Percentiles rank a stretch among this genome's conserved stretches.
Evolutionary conservation across 768 basidiomycete species (phyloP).

Genomic region (Fibroporia radiculosa): DNA sequence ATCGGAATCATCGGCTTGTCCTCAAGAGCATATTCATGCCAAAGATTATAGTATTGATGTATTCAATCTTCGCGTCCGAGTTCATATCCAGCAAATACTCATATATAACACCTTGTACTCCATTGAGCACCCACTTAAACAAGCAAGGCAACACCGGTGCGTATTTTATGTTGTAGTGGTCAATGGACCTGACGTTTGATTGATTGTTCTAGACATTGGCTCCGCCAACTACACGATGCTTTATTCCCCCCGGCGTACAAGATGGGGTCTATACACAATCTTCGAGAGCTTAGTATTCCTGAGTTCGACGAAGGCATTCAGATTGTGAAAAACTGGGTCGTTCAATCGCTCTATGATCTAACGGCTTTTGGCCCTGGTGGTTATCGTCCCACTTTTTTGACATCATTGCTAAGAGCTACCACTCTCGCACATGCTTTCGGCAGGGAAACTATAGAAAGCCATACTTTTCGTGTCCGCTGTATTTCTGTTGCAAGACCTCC

Average conservation of each 20-base stretch:
- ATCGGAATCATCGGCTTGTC: conserved; percentile 24
- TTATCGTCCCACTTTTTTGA: conserved; percentile 27
- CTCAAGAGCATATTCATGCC: conserved; percentile 27
- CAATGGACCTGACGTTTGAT: not conserved
- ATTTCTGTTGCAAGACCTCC: conserved; percentile 6
- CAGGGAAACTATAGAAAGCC: conserved; percentile 22
- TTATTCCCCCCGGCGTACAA: conserved; percentile 38
- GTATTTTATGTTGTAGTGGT: too few species aligned
- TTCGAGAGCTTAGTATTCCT: conserved; percentile 31
- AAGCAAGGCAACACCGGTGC: conserved; percentile 1
- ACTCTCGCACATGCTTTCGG: conserved; percentile 34
- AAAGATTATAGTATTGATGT: conserved; percentile 21
- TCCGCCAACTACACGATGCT: conserved; percentile 39
- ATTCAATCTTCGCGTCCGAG: conserved; percentile 35
- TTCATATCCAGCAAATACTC: conserved; percentile 42
- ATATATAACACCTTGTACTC: conserved; percentile 31
- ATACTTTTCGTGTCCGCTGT: conserved; percentile 28
- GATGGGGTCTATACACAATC: conserved; percentile 35
- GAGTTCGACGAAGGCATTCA: conserved; percentile 29
- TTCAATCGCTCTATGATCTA: conserved; percentile 30
- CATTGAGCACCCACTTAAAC: conserved; percentile 1
- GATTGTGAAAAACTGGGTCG: conserved; percentile 39
- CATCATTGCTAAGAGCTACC: conserved; percentile 29
- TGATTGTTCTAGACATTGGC: conserved; percentile 31
- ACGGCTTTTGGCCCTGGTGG: conserved; percentile 12